These are phyloP conservation scores for Globisporangium yorkense DNA, from an alignment of 352 stramenopile genomes.

Conservation along the genomic window DNA sequence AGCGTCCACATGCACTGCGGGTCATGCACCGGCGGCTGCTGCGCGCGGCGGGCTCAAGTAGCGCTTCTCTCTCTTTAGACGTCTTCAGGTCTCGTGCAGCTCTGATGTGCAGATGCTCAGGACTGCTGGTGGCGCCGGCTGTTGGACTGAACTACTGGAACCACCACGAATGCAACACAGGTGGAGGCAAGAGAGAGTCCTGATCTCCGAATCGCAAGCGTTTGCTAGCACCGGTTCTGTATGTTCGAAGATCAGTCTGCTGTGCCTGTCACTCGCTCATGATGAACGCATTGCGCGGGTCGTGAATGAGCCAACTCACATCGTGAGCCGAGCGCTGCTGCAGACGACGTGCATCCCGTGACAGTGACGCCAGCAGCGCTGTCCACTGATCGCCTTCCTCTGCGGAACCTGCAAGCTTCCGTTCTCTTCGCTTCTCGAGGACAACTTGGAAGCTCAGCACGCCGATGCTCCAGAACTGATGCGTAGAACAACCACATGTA, in stretches of 20 bases:
- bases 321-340: slow-evolving; percentile 11
- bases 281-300: slow-evolving; percentile 23
- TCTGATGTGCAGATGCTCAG: no score
- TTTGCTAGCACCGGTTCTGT: no score
- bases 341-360: slow-evolving; percentile 14
- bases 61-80: no score
- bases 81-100: no score
- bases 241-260: no score
- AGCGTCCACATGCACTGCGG: slow-evolving; percentile 52
- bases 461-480: slow-evolving; percentile 38
- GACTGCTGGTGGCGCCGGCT: neutral
- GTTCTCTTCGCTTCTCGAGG: slow-evolving; percentile 14
- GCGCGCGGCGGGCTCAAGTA: neutral
- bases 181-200: no score
- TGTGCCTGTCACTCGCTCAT: slow-evolving; percentile 14
- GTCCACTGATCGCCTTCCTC: neutral
- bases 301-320: slow-evolving; percentile 20
- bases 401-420: neutral
- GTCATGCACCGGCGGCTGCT: slow-evolving; percentile 20
- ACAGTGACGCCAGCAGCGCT: neutral
- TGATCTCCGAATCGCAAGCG: no score
- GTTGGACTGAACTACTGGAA: neutral
- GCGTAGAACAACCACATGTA: neutral
- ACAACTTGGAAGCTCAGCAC: slow-evolving; percentile 32
- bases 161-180: neutral